Percentiles rank a stretch among this genome's conserved stretches.
These are phyloP conservation scores for Neonothopanus nambi DNA, from an alignment of 1,284 basidiomycete genomes.

Conservation along the genomic window DNA sequence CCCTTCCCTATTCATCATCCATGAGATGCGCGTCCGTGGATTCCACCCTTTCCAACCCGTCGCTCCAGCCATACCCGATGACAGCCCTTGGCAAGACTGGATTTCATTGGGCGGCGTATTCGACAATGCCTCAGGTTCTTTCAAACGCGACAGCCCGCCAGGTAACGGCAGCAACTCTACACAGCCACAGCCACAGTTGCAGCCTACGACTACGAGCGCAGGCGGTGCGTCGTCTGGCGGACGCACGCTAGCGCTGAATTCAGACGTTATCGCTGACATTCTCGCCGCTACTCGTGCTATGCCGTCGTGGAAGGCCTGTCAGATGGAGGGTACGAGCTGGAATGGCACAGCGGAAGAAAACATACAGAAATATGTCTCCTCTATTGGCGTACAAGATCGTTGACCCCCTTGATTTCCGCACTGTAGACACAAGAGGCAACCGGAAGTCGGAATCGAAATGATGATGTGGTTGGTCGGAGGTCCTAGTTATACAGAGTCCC, in stretches of 20 bases:
- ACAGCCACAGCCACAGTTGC: slow-evolving; percentile 14
- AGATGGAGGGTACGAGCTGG: slow-evolving; percentile 30
- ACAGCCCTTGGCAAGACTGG: slow-evolving; percentile 29
- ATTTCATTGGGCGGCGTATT: slow-evolving; percentile 17
- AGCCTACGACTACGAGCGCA: slow-evolving; percentile 13
- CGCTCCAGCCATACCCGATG: slow-evolving; percentile 10
- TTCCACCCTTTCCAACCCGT: slow-evolving; percentile 18
- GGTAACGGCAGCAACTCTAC: slow-evolving; percentile 8
- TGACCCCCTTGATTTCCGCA: too few relatives aligned
- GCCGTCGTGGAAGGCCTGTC: slow-evolving; percentile 32
- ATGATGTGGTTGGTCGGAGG: too few relatives aligned
- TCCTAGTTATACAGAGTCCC: too few relatives aligned
- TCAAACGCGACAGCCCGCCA: slow-evolving; percentile 14
- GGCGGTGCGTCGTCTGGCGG: not conserved
- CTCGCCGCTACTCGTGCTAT: slow-evolving; percentile 27
- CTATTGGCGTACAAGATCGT: too few relatives aligned
- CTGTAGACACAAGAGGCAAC: too few relatives aligned
- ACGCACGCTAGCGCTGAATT: slow-evolving; percentile 4
- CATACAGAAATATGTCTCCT: slow-evolving; percentile 29
- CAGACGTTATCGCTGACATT: slow-evolving; percentile 25
- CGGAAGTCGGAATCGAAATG: too few relatives aligned
- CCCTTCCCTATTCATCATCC: slow-evolving; percentile 17
- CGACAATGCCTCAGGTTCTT: slow-evolving; percentile 13
- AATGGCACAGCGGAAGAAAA: slow-evolving; percentile 32
- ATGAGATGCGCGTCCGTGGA: slow-evolving; percentile 19